Percentiles rank a stretch among this genome's conserved stretches.
phyloP scores from a whole-genome alignment of 208 protist genomes.

The Acanthamoeba polyphaga region DNA sequence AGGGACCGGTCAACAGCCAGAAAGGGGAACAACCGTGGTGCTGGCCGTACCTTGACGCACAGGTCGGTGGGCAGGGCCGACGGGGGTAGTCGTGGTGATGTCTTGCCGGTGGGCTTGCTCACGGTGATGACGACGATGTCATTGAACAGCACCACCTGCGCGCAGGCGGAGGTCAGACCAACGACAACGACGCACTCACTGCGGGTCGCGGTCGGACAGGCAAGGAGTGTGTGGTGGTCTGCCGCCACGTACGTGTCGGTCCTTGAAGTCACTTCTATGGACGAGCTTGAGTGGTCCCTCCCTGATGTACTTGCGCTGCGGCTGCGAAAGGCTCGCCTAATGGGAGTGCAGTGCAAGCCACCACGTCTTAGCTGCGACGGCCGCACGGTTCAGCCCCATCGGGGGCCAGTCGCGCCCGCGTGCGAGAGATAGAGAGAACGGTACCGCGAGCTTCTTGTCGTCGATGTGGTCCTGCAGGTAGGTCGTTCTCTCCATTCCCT shows the following conservation, averaged over 20 bases:
- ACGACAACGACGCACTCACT: no score
- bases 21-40: no score
- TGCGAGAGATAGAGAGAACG: not conserved
- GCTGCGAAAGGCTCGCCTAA: not conserved
- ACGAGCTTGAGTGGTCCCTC: slow-evolving; percentile 3
- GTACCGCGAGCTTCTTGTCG: slow-evolving; percentile 28
- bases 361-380: no score
- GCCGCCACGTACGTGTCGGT: not conserved
- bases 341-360: no score
- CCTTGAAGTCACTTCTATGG: slow-evolving; percentile 10
- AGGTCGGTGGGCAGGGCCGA: slow-evolving; percentile 25
- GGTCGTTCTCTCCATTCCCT: slow-evolving; percentile 6
- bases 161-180: not conserved
- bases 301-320: slow-evolving; percentile 20
- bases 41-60: not conserved
- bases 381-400: not conserved
- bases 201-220: no score
- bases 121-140: slow-evolving; percentile 18
- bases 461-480: slow-evolving; percentile 29
- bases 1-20: no score
- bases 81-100: not conserved
- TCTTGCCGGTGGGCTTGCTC: not conserved
- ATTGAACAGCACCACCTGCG: slow-evolving; percentile 6
- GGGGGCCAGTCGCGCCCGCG: no score
- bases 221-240: no score